Conservation (phyloP, 2,329 filamentous ascomycete species). For the Monosporascus cannonballus region DNA sequence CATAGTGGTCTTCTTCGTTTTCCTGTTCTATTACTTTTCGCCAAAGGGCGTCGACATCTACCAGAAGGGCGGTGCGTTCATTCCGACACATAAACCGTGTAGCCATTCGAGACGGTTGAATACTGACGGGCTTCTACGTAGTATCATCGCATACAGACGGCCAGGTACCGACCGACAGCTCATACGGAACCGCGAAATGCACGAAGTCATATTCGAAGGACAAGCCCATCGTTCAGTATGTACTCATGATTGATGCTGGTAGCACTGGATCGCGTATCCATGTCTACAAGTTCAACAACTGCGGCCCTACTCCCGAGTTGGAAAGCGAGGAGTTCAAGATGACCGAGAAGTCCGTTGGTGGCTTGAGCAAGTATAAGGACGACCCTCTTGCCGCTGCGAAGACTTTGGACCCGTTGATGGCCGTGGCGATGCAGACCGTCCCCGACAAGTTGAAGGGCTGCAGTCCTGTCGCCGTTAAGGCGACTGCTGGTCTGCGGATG, state of each 20-base stretch:
- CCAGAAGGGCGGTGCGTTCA: slow-evolving; percentile 37
- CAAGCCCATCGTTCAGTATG: slow-evolving; percentile 95
- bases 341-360: slow-evolving; percentile 82
- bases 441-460: slow-evolving; percentile 88
- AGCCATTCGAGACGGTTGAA: not conserved
- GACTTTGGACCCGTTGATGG: slow-evolving; percentile 82
- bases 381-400: slow-evolving; percentile 84
- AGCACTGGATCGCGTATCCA: slow-evolving; percentile 98
- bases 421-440: slow-evolving; percentile 76
- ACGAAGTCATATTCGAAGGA: slow-evolving; percentile 75
- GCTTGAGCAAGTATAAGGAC: slow-evolving; percentile 76
- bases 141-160: slow-evolving; percentile 30
- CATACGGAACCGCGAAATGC: slow-evolving; percentile 68
- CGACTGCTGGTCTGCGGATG: slow-evolving; percentile 87
- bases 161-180: slow-evolving; percentile 52
- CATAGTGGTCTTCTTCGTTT: slow-evolving; percentile 53
- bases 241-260: slow-evolving; percentile 96
- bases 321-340: slow-evolving; percentile 90
- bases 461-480: slow-evolving; percentile 94
- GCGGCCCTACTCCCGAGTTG: slow-evolving; percentile 87
- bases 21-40: slow-evolving; percentile 59
- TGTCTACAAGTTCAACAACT: slow-evolving; percentile 99
- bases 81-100: not conserved
- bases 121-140: slow-evolving; percentile 14
- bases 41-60: slow-evolving; percentile 52